These are phyloP conservation scores for Vishniacozyma victoriae DNA, from an alignment of 768 basidiomycete genomes.

Conservation along the genomic window DNA sequence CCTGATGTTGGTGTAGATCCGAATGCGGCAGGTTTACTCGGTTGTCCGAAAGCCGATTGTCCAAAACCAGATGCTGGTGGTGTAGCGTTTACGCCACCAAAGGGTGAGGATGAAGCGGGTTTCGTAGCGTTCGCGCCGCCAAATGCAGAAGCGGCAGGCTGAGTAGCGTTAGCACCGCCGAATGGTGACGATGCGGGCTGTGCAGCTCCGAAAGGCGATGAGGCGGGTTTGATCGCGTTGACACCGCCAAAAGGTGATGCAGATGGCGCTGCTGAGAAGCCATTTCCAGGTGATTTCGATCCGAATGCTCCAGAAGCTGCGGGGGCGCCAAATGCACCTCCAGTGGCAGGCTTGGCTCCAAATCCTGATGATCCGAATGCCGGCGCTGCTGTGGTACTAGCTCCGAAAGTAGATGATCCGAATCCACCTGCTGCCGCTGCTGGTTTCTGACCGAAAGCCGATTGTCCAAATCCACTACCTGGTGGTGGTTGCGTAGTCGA, in stretches of 20 bases:
- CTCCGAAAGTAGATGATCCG: conserved; percentile 10
- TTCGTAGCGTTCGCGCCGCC: conserved; percentile 6
- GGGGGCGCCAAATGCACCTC: conserved; percentile 13
- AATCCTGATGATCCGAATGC: conserved; percentile 17
- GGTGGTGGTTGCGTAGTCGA: conserved; percentile 3
- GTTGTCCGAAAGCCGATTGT: conserved; percentile 17
- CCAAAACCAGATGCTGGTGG: conserved; percentile 27
- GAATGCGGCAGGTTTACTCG: conserved; percentile 13
- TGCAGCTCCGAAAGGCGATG: no score
- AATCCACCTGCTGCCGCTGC: conserved; percentile 1
- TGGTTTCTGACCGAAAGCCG: conserved; percentile 8
- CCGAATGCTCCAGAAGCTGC: conserved; percentile 10
- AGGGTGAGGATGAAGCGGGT: conserved; percentile 1
- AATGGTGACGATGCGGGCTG: no score
- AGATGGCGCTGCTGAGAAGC: conserved; percentile 6
- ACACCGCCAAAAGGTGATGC: conserved; percentile 12
- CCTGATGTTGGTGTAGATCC: conserved; percentile 7
- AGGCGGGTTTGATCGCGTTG: no score
- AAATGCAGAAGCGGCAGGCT: conserved; percentile 9
- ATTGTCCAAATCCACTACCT: conserved; percentile 14
- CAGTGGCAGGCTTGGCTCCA: conserved; percentile 8
- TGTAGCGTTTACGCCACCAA: conserved; percentile 2
- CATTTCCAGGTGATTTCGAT: conserved; percentile 6
- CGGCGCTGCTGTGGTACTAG: neutral
- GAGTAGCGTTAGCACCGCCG: no score